A percentile compares a stretch with the other conserved stretches of the same genome.
Conservation (phyloP, 179 eudicot species). For the Patellifolia procumbens region DNA sequence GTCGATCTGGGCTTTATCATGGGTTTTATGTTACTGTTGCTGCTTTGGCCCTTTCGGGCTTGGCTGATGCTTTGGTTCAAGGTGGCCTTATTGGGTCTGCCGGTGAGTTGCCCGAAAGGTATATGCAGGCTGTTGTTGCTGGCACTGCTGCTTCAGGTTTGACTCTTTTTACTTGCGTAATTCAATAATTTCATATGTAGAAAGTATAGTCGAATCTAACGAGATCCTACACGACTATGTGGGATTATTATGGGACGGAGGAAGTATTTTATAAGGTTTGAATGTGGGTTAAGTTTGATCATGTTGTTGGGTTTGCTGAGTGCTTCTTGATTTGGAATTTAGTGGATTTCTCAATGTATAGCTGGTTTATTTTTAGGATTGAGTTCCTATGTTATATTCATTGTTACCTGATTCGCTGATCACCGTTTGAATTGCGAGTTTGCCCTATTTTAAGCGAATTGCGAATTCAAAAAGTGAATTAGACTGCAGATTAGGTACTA, state of each 20-base stretch:
- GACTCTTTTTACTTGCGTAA: neutral
- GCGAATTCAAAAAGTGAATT: too few species aligned
- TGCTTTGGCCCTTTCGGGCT: slow-evolving; percentile 59
- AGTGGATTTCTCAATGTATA: too few species aligned
- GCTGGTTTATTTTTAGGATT: too few species aligned
- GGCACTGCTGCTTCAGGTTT: slow-evolving; percentile 96
- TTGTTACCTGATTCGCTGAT: too few species aligned
- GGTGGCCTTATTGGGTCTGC: slow-evolving; percentile 80
- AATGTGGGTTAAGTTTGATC: neutral
- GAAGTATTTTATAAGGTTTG: neutral
- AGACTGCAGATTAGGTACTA: too few species aligned
- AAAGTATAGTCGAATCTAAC: too few species aligned
- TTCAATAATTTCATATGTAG: neutral
- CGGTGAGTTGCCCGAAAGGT: slow-evolving; percentile 85
- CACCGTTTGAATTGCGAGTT: too few species aligned
- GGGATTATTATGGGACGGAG: too few species aligned
- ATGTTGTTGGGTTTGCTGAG: neutral
- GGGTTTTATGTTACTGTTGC: slow-evolving; percentile 68
- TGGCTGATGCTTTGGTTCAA: slow-evolving; percentile 84
- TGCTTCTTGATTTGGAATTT: neutral
- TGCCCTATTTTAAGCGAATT: too few species aligned
- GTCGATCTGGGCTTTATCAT: slow-evolving; percentile 48
- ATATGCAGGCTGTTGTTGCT: slow-evolving; percentile 87
- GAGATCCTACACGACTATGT: too few species aligned
- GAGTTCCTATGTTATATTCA: too few species aligned